Base-by-base conservation (phyloP, 1,139 yeast species). In the Yarrowia galli region DNA sequence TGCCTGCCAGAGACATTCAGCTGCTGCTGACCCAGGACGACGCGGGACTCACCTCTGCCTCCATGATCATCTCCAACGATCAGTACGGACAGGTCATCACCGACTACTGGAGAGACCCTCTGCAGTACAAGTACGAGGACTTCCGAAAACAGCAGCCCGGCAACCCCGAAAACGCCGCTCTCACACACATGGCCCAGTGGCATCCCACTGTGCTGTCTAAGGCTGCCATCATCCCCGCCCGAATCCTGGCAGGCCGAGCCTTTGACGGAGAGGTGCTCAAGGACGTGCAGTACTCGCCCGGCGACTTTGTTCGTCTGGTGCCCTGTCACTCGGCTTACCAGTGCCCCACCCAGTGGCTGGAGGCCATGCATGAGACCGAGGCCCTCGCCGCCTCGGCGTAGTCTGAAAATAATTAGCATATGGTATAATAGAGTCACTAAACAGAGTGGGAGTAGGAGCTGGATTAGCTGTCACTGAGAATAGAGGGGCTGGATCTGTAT, bases 141-240 rank as follows among this genome's bases (percentile, higher is more conserved):
- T 89, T 89, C 79, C 85, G 86, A n/a, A 65, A 80, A 75, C 70
- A 85, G 28, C 85, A 88, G 5, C 89, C 87, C 69, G 83, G 87
- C 28, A 72, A 74, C 67, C 76, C 79, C 20, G 75, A 74, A 25
- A 79, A 77, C 67, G 77, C 78, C 18, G 89, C 92, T 0, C 74
- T 91, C 53, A 84, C 92, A 5, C 97, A 92, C 76, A 82, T 91
- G 68, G 81, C 91, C 71, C 97, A 91, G 77, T 92, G 97, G 97
- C 97, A 92, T 75, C 97, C 97, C n/a, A 86, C 85, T 51, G 78
- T 90, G 42, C 82, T 92, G 73, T 84, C 89, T 67, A 87, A 86
- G 73, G 83, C 93, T 12, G 87, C 91, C 0, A 78, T 92, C 13
- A 85, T 92, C 0, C 89, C 91, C 15, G 82, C 70, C 42, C 69